Percentiles rank a stretch among this genome's conserved stretches.
These are phyloP conservation scores for Metschnikowia santaceciliae DNA, from an alignment of 805 yeast genomes.

Conservation along the genomic window DNA sequence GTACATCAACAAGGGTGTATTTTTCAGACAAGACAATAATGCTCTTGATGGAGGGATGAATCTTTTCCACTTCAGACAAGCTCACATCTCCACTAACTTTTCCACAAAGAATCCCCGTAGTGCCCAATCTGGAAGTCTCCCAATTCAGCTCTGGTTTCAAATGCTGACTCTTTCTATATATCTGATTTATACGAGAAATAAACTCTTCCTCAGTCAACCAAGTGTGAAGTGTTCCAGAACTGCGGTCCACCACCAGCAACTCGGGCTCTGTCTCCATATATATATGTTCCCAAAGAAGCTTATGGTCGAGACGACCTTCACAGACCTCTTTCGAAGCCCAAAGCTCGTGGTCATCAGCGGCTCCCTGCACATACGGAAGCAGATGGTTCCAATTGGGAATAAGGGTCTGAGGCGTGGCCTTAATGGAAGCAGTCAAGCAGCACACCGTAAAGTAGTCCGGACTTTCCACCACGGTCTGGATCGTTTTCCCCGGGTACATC, in stretches of 20 bases:
- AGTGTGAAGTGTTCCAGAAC: constrained; percentile 19
- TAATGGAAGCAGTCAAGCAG: constrained; percentile 16
- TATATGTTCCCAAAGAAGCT: constrained; percentile 49
- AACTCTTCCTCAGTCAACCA: constrained; percentile 25
- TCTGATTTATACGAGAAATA: constrained; percentile 14
- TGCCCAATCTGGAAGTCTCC: constrained; percentile 14
- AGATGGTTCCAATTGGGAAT: constrained; percentile 10
- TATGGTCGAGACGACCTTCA: constrained; percentile 50
- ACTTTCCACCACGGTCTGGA: constrained; percentile 1
- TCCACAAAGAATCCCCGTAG: constrained; percentile 30
- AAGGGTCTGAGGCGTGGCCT: constrained; percentile 3
- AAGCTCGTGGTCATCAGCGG: constrained; percentile 90
- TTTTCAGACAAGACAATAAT: constrained; percentile 26
- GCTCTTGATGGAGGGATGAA: constrained; percentile 4
- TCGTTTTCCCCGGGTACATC: constrained; percentile 52
- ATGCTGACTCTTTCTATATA: constrained; percentile 6
- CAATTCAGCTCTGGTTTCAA: neutral
- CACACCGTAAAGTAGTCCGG: constrained; percentile 9
- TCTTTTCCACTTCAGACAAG: constrained; percentile 5
- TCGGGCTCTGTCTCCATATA: constrained; percentile 10
- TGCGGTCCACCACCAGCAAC: constrained; percentile 19
- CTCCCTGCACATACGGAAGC: constrained; percentile 75
- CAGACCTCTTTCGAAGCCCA: constrained; percentile 50
- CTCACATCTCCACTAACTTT: constrained; percentile 16
- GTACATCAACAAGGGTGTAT: constrained; percentile 4